Base-by-base conservation (phyloP, 1,284 basidiomycete species). In the Malassezia nana region DNA sequence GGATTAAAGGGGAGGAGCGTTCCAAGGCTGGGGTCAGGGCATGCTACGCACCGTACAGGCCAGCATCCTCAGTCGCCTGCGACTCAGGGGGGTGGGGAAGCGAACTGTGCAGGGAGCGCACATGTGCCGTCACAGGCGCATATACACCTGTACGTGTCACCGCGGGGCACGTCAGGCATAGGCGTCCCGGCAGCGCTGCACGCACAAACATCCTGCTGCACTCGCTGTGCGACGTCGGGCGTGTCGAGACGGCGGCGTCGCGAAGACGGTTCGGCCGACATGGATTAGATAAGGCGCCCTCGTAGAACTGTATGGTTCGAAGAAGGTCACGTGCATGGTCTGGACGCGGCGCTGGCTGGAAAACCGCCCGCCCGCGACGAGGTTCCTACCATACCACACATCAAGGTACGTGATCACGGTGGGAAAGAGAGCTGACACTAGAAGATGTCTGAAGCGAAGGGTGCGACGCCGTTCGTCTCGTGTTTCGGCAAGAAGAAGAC, bases 401-500 rank as follows among this genome's bases (percentile, higher is more conserved):
- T 40, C 52, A 46, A 46, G 50, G 43, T 46, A 35, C 8, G 50
- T 52, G 9, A 7, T 16, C 18, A 20, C 33, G 13, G 28, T 13
- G 4, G 26, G 6, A 24, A 22, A 29, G n/a, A 29, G 40, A 28
- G 24, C 40, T 38, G 12, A 38, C 35, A 35, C 33, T 12, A 32
- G 15, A 13, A 38, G 48, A 50, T 54, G 56, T 58, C 56, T 54
- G 52, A 56, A 8, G 43, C 49, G 54, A 56, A 56, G 47, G 54
- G 49, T 47, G 56, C 68, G 50, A 57, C 62, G 55, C 69, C 64
- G 55, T 70, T 68, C 57, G 74, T 75, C 46, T 72, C 72, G 59
- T 74, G 72, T 62, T 76, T 75, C 65, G 75, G 75, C 57, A 76
- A 76, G 74, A 76, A 76, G 69, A 75, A 75, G 69, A 75, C 72